Evolutionary conservation across 192 early-diverging fungal genomes (phyloP), one percentile per base, ranked within the genome.

Genomic region (Rhizoclosmatium globosum): DNA sequence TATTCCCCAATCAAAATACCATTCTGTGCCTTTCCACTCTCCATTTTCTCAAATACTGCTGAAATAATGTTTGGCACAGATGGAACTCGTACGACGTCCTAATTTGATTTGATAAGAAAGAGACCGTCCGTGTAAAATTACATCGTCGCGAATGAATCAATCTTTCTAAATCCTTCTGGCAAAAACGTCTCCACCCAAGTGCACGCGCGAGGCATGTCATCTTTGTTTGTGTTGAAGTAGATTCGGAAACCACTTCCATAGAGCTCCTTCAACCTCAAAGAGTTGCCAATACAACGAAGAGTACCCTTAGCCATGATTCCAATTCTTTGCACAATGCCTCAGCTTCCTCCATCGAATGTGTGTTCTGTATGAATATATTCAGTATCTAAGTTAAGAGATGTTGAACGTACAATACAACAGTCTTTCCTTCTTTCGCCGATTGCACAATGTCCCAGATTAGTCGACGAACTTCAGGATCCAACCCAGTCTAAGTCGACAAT

Each of bases 281-380:
- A 91, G 44, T 84, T 85, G 21, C 85, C 94, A 3, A 92, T 77
- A 77, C 93, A 94, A 42, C 92, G 83, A 46, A 94, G 66, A 0
- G 90, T 92, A 43, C 94, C 94, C 61, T 93, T 91, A 21, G 92
- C 90, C 89, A 94, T 94, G 71, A 95, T 95, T 59, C 91, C 93
- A 59, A 95, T 95, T 3, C 86, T 79, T 7, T 91, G 82, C 93
- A 95, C n/a, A 94, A 76, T 6, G 92, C 90, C 74, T 95, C 94
- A 56, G 93, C 94, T 83, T 95, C 94, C 72, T 95, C 91, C 92
- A 93, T 93, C 3, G 86, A 88, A 72, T 93, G 92, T 6, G 92
- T 93, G 91, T 94, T 77, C 87, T 44, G 19, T 7, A 9, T 7
- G n/a, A n/a, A 39, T 39, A 56, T 0, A 9, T n/a, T 15, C 53